Base-by-base conservation (phyloP, 2,329 filamentous ascomycete species). In the Simplicillium aogashimaense region DNA sequence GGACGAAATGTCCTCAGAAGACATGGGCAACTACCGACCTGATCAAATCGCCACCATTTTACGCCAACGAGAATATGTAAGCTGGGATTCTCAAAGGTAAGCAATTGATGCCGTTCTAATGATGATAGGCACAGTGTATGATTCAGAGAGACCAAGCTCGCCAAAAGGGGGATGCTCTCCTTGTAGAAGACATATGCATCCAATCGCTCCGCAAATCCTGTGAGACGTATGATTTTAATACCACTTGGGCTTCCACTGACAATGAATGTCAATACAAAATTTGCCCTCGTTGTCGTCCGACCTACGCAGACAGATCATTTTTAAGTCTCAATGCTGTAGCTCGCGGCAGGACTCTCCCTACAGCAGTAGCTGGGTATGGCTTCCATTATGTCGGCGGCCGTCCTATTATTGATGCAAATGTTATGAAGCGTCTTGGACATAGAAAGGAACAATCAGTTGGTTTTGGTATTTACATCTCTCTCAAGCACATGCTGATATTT, bases 241-340 rank as follows among this genome's bases (percentile, higher is more conserved):
- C 55, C 39, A 57, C 62, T 12, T 71, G 66, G 66, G 47, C 66
- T 6, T 56, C 60, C 14, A 45, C 53, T 15, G 50, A 50, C 1
- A 48, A 61, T 1, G 69, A 75, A 50, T 79, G 75, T 43, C 61
- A 65, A 34, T 69, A 64, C 55, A 72, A 61, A 43, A 60, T 66
- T 33, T 80, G 75, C 44, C 63, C 65, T 3, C 44, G 42, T 7
- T 79, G 76, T 46, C 67, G 71, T 3, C 64, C 64, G 4, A 55
- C 53, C 1, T 63, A 57, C 18, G 52, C 56, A 16, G 60, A 67
- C 12, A 66, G 74, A 20, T 52, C 65, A 1, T 73, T 58, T 43
- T 53, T 78, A 16, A 72, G 69, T 46, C 56, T 79, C 14, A 54
- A 73, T 44, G 68, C 63, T 4, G 57, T 78, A 16, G 52, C 59